phyloP scores from a whole-genome alignment of 2,329 filamentous ascomycete species.

The Pseudopithomyces maydicus region DNA sequence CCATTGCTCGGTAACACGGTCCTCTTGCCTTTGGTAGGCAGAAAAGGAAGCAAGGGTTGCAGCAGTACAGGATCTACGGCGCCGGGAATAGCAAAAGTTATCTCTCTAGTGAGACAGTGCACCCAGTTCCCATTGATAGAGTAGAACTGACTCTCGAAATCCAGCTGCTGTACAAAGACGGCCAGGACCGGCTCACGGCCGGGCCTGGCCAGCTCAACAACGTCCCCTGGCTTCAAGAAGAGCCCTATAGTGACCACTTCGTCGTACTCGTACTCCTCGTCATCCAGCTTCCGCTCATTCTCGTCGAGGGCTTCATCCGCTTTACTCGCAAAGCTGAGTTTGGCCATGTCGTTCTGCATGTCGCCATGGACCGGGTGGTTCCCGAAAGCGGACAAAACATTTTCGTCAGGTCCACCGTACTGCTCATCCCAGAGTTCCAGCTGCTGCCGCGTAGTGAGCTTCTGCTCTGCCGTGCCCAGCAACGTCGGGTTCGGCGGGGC shows the following conservation, averaged over 20 bases:
- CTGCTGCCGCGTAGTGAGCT: slow-evolving; percentile 32
- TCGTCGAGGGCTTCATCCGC: slow-evolving; percentile 25
- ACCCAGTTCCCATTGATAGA: slow-evolving; percentile 57
- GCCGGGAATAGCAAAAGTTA: slow-evolving; percentile 56
- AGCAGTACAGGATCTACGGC: slow-evolving; percentile 55
- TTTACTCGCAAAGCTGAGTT: slow-evolving; percentile 24
- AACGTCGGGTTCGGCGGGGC: slow-evolving; percentile 17
- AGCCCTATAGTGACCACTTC: slow-evolving; percentile 42
- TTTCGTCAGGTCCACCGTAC: slow-evolving; percentile 40
- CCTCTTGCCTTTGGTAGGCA: slow-evolving; percentile 50
- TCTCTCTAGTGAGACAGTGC: slow-evolving; percentile 40
- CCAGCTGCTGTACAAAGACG: slow-evolving; percentile 54
- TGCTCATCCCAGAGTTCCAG: slow-evolving; percentile 51
- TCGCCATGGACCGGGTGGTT: slow-evolving; percentile 31
- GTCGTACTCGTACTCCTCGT: slow-evolving; percentile 29
- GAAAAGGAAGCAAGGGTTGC: slow-evolving; percentile 54
- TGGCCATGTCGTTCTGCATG: slow-evolving; percentile 31
- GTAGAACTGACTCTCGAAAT: slow-evolving; percentile 53
- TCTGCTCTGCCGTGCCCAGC: slow-evolving; percentile 13
- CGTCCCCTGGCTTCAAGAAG: slow-evolving; percentile 51
- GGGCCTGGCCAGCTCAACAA: slow-evolving; percentile 53
- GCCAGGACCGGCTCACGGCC: slow-evolving; percentile 51
- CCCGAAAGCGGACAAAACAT: slow-evolving; percentile 35
- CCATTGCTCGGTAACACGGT: slow-evolving; percentile 31
- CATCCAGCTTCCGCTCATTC: slow-evolving; percentile 25